Conservation (phyloP, 2,329 filamentous ascomycete species). For the Colletotrichum gigasporum region DNA sequence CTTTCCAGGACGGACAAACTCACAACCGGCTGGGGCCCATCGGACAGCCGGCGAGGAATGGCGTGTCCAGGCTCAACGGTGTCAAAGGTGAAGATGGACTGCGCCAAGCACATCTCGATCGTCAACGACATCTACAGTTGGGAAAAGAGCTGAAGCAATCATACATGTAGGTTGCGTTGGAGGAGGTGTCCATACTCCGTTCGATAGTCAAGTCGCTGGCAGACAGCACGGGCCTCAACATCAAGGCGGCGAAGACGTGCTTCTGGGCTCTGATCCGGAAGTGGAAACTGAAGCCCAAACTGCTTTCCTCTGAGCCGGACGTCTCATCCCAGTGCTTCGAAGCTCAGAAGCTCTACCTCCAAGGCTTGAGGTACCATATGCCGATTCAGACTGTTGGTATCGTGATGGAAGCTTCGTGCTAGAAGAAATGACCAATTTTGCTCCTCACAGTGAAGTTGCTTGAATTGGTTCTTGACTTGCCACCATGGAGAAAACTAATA, state of each 20-base stretch:
- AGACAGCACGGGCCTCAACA: neutral
- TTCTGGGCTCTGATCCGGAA: conserved; percentile 5
- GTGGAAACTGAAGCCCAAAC: neutral
- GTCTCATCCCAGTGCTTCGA: no score
- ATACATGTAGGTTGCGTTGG: neutral
- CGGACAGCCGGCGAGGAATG: neutral
- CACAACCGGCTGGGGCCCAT: neutral
- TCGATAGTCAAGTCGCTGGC: neutral
- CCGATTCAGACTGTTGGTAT: neutral
- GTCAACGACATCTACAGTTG: conserved; percentile 53
- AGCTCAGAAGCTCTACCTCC: conserved; percentile 3
- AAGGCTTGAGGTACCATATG: conserved; percentile 19
- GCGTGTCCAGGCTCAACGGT: neutral
- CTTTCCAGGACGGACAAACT: neutral
- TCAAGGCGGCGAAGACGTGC: neutral
- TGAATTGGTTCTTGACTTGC: no score
- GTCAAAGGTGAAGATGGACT: conserved; percentile 46
- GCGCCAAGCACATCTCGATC: conserved; percentile 47
- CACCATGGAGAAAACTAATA: neutral
- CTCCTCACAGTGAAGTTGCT: neutral
- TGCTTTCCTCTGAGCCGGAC: neutral
- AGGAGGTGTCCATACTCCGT: neutral
- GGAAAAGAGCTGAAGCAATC: conserved; percentile 44
- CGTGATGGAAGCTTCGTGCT: neutral
- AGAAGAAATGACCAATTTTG: neutral